Evolutionary conservation across 441 rosid genomes (phyloP).

Genomic region (Syzygium malaccense): DNA sequence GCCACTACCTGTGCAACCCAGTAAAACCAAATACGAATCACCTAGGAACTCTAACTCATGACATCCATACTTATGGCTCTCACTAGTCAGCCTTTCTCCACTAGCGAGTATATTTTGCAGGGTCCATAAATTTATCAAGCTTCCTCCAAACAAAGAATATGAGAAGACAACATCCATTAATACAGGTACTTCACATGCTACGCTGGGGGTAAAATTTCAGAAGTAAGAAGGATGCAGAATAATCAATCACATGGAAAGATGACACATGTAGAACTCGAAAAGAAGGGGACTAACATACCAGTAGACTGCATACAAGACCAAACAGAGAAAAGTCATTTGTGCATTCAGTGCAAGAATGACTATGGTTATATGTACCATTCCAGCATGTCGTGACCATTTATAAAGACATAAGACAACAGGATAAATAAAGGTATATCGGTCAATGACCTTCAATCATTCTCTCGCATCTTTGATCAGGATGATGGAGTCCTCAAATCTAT

Average conservation of each 20-base stretch:
- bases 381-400: background rate
- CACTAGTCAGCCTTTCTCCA: background rate
- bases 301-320: background rate
- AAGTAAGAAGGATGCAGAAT: background rate
- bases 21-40: background rate
- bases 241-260: background rate
- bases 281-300: background rate
- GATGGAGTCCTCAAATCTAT: background rate
- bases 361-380: background rate
- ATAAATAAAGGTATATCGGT: background rate
- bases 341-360: background rate
- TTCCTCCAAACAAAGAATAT: background rate
- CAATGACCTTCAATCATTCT: background rate
- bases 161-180: background rate
- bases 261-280: background rate
- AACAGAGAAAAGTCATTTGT: background rate
- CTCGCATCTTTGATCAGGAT: background rate
- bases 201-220: background rate
- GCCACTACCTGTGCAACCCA: background rate
- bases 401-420: background rate
- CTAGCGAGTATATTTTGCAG: background rate
- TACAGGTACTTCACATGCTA: background rate
- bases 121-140: background rate
- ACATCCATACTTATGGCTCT: background rate
- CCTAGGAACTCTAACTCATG: background rate